Conservation (phyloP, 2,329 filamentous ascomycete species). For the Dryadomyces quercivorus region DNA sequence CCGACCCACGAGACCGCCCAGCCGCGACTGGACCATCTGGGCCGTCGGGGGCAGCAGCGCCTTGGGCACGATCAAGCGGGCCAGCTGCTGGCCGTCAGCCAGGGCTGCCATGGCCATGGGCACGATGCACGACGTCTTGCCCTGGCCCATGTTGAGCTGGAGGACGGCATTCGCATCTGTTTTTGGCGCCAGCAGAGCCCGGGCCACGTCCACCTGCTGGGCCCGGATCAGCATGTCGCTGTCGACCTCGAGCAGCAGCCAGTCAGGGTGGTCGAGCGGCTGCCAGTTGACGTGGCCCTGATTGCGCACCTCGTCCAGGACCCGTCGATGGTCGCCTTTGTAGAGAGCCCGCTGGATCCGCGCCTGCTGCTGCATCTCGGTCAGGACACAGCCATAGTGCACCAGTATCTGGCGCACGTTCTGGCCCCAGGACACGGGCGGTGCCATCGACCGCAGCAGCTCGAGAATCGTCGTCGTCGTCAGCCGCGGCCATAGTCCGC, state of each 20-base stretch:
- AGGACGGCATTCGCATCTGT: slow-evolving; percentile 44
- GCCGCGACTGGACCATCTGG: slow-evolving; percentile 38
- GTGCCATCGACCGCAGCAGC: slow-evolving; percentile 26
- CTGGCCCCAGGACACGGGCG: slow-evolving; percentile 16
- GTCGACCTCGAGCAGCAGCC: slow-evolving; percentile 56
- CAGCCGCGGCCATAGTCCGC: slow-evolving; percentile 32
- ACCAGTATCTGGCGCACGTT: slow-evolving; percentile 28
- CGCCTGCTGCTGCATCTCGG: slow-evolving; percentile 29
- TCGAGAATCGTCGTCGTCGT: slow-evolving; percentile 31
- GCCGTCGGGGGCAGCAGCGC: slow-evolving; percentile 44
- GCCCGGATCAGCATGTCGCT: slow-evolving; percentile 47
- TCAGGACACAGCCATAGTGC: slow-evolving; percentile 28
- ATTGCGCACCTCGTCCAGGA: slow-evolving; percentile 31
- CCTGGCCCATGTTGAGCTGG: slow-evolving; percentile 57
- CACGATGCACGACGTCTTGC: slow-evolving; percentile 40
- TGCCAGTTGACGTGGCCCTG: slow-evolving; percentile 45
- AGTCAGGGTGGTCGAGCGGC: slow-evolving; percentile 42
- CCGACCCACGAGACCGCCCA: slow-evolving; percentile 42
- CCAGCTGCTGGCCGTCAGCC: slow-evolving; percentile 31
- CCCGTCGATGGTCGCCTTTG: slow-evolving; percentile 15
- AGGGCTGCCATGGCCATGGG: slow-evolving; percentile 36
- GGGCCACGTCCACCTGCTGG: slow-evolving; percentile 49
- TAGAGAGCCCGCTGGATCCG: slow-evolving; percentile 25
- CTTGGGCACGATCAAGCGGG: slow-evolving; percentile 43
- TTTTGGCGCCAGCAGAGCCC: slow-evolving; percentile 41